Conservation (phyloP, 305 asterid species). For the Solanum chacoense region DNA sequence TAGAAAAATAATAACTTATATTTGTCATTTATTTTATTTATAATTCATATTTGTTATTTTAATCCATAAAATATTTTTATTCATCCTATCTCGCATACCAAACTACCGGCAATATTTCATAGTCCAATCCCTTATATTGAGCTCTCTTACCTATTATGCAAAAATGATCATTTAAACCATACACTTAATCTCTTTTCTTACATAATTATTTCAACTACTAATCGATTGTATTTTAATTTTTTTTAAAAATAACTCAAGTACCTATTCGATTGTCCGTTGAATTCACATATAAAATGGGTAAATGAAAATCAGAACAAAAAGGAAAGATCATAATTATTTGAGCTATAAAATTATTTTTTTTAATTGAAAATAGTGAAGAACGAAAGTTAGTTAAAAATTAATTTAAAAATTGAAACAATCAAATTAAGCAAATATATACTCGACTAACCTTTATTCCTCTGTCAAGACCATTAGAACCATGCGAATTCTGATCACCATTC, state of each 20-base stretch:
- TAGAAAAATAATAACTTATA: neutral
- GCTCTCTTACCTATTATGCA: neutral
- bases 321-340: neutral
- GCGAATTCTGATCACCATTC: slow-evolving; percentile 26
- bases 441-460: slow-evolving; percentile 43
- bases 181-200: neutral
- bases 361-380: neutral
- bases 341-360: neutral
- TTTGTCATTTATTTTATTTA: neutral
- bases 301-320: neutral
- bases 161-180: neutral
- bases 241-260: neutral
- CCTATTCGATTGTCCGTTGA: neutral
- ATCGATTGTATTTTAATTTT: neutral
- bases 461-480: slow-evolving; percentile 37
- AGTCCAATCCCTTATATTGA: neutral
- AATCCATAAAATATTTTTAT: neutral
- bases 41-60: neutral
- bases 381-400: neutral
- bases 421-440: neutral
- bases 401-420: neutral
- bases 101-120: neutral
- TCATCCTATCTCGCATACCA: neutral
- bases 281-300: neutral
- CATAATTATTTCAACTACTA: neutral